Evolutionary conservation across 805 yeast genomes (phyloP), one percentile per base, ranked within the genome.

Genomic region (Debaryomyces maramus): DNA sequence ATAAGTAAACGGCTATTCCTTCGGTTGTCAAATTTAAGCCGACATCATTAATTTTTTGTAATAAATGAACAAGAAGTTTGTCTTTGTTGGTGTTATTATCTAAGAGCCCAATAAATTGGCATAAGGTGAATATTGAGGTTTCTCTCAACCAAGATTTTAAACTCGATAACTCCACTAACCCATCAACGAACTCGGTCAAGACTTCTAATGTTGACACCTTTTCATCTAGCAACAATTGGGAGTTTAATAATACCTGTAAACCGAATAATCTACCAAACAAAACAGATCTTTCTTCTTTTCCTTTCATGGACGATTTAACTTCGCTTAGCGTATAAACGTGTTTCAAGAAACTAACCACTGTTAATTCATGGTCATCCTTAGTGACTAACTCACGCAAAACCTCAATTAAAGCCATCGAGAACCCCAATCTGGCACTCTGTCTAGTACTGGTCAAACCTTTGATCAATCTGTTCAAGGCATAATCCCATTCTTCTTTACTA

Each of bases 181-280:
- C 57, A 4, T 68, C 62, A 19, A 78, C 58, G 32, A 83, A 75
- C 9, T 61, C 57, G 13, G 54, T 44, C 13, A 54, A 42, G 6
- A 41, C 51, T 4, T 49, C 50, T 1, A 40, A 39, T 3, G 45
- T 32, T 9, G 55, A 35, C 8, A 38, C 31, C 7, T 50, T 39
- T 1, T 40, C 36, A 18, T 57, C 55, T 24, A 56, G 49, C 24
- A 68, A 51, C 3, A 63, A 41, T 29, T 51, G 45, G 36, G 83
- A 61, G 43, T 68, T 83, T 22, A 85, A 70, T 35, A 90, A 55
- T 1, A 86, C 77, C 58, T 90, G 95, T 15, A 88, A 66, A 0
- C 96, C 97, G 60, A 91, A 90, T 32, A 90, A 67, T 53, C 80
- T 75, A 5, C 97, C 98, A 66, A 91, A 89, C 13, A 86, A 61